phyloP scores from a whole-genome alignment of 2,329 filamentous ascomycete genomes.

The Cadophora malorum region DNA sequence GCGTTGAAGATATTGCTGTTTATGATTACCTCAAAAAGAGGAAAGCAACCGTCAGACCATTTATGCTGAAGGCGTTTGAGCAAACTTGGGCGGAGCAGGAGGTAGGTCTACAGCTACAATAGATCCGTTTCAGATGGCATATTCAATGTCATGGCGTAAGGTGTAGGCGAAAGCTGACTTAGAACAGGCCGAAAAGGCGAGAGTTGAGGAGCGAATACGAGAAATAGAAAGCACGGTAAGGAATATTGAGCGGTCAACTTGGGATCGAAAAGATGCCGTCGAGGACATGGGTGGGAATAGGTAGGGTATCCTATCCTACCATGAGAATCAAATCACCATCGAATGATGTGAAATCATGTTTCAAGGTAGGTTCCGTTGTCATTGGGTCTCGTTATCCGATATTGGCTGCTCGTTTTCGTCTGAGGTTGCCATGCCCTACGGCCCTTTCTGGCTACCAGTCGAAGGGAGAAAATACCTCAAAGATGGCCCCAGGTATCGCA shows the following conservation, averaged over 20 bases:
- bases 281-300: constrained; percentile 66
- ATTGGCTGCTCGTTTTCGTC: too few species aligned
- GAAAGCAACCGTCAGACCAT: constrained; percentile 64
- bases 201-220: constrained; percentile 66
- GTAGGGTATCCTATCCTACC: not conserved
- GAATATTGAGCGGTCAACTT: constrained; percentile 72
- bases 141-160: too few species aligned
- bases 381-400: not conserved
- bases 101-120: too few species aligned
- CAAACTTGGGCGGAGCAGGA: constrained; percentile 68
- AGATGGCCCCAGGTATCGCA: too few species aligned
- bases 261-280: constrained; percentile 74
- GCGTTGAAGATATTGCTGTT: constrained; percentile 78
- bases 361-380: not conserved
- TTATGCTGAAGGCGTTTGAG: constrained; percentile 66
- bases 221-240: constrained; percentile 65
- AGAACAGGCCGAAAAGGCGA: constrained; percentile 52
- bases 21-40: constrained; percentile 72
- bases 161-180: too few species aligned
- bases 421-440: too few species aligned
- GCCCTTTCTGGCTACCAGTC: too few species aligned
- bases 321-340: not conserved
- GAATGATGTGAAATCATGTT: not conserved
- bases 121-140: too few species aligned
- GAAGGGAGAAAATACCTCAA: too few species aligned